Base-by-base conservation (phyloP, 176 grass and related monocot species). In the Canna indica region DNA sequence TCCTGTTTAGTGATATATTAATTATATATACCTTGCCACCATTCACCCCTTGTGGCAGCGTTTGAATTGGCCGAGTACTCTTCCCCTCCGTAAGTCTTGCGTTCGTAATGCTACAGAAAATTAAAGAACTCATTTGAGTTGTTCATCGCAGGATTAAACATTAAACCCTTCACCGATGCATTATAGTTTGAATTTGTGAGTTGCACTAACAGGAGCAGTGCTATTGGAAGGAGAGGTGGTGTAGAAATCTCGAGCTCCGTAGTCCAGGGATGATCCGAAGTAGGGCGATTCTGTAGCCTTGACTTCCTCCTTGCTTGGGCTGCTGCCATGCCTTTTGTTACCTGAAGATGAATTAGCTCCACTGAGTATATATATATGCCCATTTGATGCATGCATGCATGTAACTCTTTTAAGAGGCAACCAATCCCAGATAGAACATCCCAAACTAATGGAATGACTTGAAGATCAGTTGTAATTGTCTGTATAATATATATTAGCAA, bases 181-280 rank as follows among this genome's bases (percentile, higher is more conserved):
- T n/a, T n/a, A n/a, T n/a, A n/a, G n/a, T n/a, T n/a, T n/a, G n/a
- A n/a, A n/a, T 46, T 46, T 46, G 44, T 46, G 31, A 30, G 7
- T 34, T 64, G 12, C 15, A 11, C 6, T 4, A 35, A 18, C 30
- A 5, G 15, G 33, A 14, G 32, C 30, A 17, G 60, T 2, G 15
- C 14, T 20, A 34, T 17, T 20, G 25, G 29, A n/a, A n/a, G n/a
- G n/a, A n/a, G 30, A 32, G 32, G 12, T 20, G 0, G 60, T 8
- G 29, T 64, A 64, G 60, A 64, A 64, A 34, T 64, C 60, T 18
- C 60, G 60, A 34, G 30, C 60, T 17, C 60, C 60, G 5, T 64
- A 64, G 32, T 64, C 11, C 31, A 64, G 14, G 25, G 60, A 64
- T 15, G 60, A 64, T 5, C 60, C 60, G 29, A 64, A 64, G 25